A percentile compares a stretch with the other conserved stretches of the same genome.
These are phyloP conservation scores for Trichaptum fuscoviolaceum DNA, from an alignment of 768 basidiomycete species.

Conservation along the genomic window DNA sequence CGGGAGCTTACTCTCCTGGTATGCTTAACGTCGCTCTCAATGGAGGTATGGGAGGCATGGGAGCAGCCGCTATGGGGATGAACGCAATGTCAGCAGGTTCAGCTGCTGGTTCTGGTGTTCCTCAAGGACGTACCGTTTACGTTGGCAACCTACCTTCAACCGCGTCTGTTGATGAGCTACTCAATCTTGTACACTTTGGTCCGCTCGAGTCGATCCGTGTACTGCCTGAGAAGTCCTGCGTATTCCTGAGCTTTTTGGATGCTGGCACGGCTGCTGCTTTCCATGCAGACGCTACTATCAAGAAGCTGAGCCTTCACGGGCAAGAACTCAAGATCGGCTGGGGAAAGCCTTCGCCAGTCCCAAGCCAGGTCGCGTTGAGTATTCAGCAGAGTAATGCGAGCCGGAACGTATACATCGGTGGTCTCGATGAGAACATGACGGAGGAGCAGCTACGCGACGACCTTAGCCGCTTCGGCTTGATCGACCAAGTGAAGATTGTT, in stretches of 20 bases:
- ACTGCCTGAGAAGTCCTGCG: slow-evolving; percentile 94
- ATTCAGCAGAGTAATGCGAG: slow-evolving; percentile 91
- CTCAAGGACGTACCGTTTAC: slow-evolving; percentile 82
- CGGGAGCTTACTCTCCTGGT: slow-evolving; percentile 72
- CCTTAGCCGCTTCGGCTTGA: slow-evolving; percentile 86
- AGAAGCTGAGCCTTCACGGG: slow-evolving; percentile 88
- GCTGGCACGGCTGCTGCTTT: slow-evolving; percentile 90
- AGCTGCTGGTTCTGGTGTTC: background rate
- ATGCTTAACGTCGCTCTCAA: slow-evolving; percentile 70
- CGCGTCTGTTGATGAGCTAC: slow-evolving; percentile 94
- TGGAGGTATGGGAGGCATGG: slow-evolving; percentile 46
- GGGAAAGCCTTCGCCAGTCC: slow-evolving; percentile 92
- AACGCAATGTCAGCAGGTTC: background rate
- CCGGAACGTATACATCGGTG: slow-evolving; percentile 94
- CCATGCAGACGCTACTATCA: slow-evolving; percentile 93
- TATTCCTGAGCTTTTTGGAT: slow-evolving; percentile 97
- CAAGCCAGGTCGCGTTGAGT: slow-evolving; percentile 78
- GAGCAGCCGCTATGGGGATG: background rate
- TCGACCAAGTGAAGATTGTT: slow-evolving; percentile 99
- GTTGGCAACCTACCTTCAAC: slow-evolving; percentile 94
- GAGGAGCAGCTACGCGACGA: slow-evolving; percentile 93
- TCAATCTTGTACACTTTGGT: slow-evolving; percentile 96
- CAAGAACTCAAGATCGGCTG: slow-evolving; percentile 99
- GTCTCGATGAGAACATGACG: slow-evolving; percentile 82
- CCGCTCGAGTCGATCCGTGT: slow-evolving; percentile 94